phyloP scores from a whole-genome alignment of 2,329 filamentous ascomycete species.

The Alternaria conjuncta region DNA sequence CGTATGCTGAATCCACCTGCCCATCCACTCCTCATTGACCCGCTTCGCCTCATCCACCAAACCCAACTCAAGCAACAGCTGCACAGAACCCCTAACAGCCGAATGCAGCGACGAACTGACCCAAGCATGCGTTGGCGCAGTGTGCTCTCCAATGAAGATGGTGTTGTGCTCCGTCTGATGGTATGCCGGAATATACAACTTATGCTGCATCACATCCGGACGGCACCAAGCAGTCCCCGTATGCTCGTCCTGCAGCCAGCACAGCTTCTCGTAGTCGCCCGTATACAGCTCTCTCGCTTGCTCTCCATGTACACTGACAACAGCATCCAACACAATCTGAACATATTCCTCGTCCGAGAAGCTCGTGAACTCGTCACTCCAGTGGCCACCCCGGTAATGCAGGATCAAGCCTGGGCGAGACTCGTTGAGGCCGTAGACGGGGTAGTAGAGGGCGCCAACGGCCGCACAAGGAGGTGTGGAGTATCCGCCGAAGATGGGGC shows the following conservation, averaged over 20 bases:
- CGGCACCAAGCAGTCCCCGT: background rate
- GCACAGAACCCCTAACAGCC: background rate
- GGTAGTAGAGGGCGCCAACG: background rate
- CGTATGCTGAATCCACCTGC: background rate
- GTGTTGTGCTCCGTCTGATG: background rate
- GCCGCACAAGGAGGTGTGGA: background rate
- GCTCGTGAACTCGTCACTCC: background rate
- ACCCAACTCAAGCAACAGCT: background rate
- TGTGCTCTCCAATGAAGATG: background rate
- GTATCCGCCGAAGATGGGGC: background rate
- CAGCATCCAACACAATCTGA: background rate
- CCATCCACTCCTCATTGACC: background rate
- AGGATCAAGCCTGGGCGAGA: background rate
- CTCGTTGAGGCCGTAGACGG: background rate
- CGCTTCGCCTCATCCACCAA: background rate
- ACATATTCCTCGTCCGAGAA: background rate
- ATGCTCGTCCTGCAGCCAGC: background rate
- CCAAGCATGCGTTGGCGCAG: constrained; percentile 1
- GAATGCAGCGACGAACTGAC: background rate
- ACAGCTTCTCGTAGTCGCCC: background rate
- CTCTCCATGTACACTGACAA: background rate
- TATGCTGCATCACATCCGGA: background rate
- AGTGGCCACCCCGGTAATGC: background rate
- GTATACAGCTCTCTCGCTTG: background rate
- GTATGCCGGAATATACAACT: background rate